phyloP scores from a whole-genome alignment of 2,329 filamentous ascomycete genomes.

The Plectosphaerella sp. region DNA sequence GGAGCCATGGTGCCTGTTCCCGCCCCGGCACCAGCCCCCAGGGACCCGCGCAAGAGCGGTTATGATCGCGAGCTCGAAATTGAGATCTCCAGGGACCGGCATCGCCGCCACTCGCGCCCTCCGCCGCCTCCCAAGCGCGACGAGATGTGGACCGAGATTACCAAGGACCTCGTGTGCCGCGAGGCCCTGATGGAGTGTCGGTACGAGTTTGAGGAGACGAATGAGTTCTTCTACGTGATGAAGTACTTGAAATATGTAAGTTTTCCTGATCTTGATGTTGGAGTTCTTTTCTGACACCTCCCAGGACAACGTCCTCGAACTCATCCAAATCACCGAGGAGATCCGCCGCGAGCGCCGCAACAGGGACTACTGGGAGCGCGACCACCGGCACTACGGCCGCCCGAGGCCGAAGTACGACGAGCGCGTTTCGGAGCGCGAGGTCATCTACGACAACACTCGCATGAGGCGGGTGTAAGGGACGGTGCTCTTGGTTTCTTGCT shows the following conservation, averaged over 20 bases:
- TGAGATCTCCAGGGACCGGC: slow-evolving; percentile 46
- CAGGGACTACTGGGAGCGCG: slow-evolving; percentile 53
- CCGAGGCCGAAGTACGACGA: slow-evolving; percentile 46
- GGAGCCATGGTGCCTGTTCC: slow-evolving; percentile 23
- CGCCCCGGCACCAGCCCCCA: slow-evolving; percentile 21
- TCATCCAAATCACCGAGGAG: slow-evolving; percentile 78
- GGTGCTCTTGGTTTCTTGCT: neutral
- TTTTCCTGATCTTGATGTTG: slow-evolving; percentile 15
- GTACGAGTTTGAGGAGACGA: slow-evolving; percentile 88
- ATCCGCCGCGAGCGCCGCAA: slow-evolving; percentile 63
- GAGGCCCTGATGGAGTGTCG: slow-evolving; percentile 82
- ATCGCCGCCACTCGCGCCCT: slow-evolving; percentile 28
- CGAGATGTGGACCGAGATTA: slow-evolving; percentile 94
- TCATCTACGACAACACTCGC: slow-evolving; percentile 52
- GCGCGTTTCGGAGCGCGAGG: slow-evolving; percentile 62
- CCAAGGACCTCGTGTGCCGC: slow-evolving; percentile 81
- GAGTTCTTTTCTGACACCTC: slow-evolving; percentile 22
- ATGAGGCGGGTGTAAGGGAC: neutral
- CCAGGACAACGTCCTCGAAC: slow-evolving; percentile 80
- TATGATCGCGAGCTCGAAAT: slow-evolving; percentile 42
- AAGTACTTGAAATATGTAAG: slow-evolving; percentile 84
- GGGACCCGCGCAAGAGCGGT: slow-evolving; percentile 31
- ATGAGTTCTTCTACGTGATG: slow-evolving; percentile 87
- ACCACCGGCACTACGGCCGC: slow-evolving; percentile 24
- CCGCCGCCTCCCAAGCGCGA: slow-evolving; percentile 39